Percentiles rank a stretch among this genome's conserved stretches.
phyloP scores from a whole-genome alignment of 768 basidiomycete species.

The Boletus subparvulus region DNA sequence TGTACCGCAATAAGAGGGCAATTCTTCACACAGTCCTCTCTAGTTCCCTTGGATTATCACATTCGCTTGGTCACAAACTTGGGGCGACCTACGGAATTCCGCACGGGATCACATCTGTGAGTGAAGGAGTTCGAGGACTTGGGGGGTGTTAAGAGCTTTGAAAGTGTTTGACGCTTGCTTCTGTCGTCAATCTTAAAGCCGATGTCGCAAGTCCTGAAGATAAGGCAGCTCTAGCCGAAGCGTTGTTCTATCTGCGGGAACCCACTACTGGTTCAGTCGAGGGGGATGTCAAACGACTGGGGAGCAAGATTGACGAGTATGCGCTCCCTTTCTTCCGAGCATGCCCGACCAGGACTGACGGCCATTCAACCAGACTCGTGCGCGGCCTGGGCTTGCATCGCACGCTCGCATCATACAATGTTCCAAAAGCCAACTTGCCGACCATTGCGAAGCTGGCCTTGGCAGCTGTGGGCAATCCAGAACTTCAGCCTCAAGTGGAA shows the following conservation, averaged over 20 bases:
- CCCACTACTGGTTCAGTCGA: constrained; percentile 63
- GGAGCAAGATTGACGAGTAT: constrained; percentile 54
- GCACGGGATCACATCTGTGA: constrained; percentile 81
- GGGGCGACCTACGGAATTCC: constrained; percentile 75
- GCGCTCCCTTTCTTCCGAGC: constrained; percentile 20
- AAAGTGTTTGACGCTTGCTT: constrained; percentile 71
- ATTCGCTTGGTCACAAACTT: constrained; percentile 70
- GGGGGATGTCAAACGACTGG: constrained; percentile 57
- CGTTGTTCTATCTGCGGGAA: constrained; percentile 57
- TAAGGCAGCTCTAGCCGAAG: constrained; percentile 56
- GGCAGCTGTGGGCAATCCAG: constrained; percentile 32
- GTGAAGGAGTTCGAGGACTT: constrained; percentile 19
- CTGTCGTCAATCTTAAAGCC: constrained; percentile 60
- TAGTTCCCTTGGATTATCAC: constrained; percentile 72
- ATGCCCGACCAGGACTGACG: constrained; percentile 1
- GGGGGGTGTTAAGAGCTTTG: background rate
- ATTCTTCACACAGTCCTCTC: background rate
- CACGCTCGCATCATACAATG: constrained; percentile 59
- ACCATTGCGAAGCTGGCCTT: constrained; percentile 44
- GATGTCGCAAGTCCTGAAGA: constrained; percentile 57
- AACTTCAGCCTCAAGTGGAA: constrained; percentile 40
- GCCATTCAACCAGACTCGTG: constrained; percentile 50
- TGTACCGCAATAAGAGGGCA: background rate
- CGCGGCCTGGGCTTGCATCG: constrained; percentile 55
- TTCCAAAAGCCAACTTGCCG: constrained; percentile 55